Evolutionary conservation across 2,329 filamentous ascomycete species (phyloP), one percentile per base, ranked within the genome.

Genomic region (Sporothrix luriei): DNA sequence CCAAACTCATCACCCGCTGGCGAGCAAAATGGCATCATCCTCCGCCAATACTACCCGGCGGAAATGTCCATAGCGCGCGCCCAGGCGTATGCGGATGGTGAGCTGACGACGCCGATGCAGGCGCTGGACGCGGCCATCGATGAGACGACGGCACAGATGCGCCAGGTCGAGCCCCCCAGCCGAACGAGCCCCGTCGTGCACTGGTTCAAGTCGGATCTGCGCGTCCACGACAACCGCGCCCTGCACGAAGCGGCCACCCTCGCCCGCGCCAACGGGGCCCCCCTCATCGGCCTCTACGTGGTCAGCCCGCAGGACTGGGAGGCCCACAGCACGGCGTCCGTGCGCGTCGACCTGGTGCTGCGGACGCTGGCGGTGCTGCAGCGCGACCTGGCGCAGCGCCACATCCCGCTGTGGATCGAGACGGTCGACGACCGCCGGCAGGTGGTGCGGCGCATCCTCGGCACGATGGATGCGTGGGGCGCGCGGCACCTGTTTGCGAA

Each of bases 131-230:
- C 81, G 0, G 88, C 89, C 0, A 82, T 93, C 5, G 77, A 83
- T 29, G 85, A 88, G 1, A 95, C 92, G 0, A 79, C 82, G 2
- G 74, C 79, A 0, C 77, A 79, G 48, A 84, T 91, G 10, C 80
- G 83, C 38, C 78, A 80, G 1, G 83, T 91, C 14, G 72, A 80
- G 1, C 80, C 84, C 0, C 85, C 86, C 40, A 81, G 19, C 40
- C 86, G 33, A 87, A 38, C 16, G n/a, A 46, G 14, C 10, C 62
- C 89, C 0, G 90, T 97, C 0, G 86, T 97, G 0, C 92, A 97
- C 79, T 97, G 93, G 93, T 97, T 94, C 82, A 96, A 95, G 79
- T 88, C 87, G 75, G 94, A 97, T 77, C 79, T 97, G 66, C 85
- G 93, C 2, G 83, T 85, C 1, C 78, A 80, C 0, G 94, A 97